phyloP scores from a whole-genome alignment of 352 stramenopile genomes.

The Pythium phragmiticola region DNA sequence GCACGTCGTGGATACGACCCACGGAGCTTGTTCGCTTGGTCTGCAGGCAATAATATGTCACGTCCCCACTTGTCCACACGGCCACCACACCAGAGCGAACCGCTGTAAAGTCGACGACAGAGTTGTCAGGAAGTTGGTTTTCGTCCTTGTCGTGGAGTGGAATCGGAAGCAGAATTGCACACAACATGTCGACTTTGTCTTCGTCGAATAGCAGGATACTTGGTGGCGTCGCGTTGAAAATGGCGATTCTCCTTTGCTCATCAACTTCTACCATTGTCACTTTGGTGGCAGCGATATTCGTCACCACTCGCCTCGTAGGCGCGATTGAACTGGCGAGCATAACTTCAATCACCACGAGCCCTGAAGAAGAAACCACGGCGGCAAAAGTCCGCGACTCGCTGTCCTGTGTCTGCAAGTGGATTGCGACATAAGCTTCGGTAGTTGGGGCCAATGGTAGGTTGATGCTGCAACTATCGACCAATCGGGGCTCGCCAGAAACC shows the following conservation, averaged over 20 bases:
- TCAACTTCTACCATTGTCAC: not conserved
- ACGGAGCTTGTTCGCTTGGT: constrained; percentile 4
- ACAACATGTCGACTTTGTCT: not conserved
- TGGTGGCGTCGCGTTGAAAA: constrained; percentile 14
- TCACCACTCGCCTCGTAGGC: constrained; percentile 4
- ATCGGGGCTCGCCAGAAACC: too few species aligned
- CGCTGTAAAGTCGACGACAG: constrained; percentile 2
- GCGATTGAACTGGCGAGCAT: constrained; percentile 14
- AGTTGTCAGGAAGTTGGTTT: not conserved
- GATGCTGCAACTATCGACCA: not conserved
- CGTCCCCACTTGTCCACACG: constrained; percentile 16
- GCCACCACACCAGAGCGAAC: constrained; percentile 10
- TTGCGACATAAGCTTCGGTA: constrained; percentile 13
- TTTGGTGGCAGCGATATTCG: constrained; percentile 9
- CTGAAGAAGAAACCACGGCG: constrained; percentile 15
- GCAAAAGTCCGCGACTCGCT: constrained; percentile 9
- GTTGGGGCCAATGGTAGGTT: constrained; percentile 10
- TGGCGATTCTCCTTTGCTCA: constrained; percentile 11
- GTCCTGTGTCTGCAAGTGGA: constrained; percentile 7
- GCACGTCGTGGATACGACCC: not conserved
- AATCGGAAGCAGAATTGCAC: constrained; percentile 12
- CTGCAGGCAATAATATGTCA: constrained; percentile 6
- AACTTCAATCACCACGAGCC: constrained; percentile 17
- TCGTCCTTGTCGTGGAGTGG: not conserved
- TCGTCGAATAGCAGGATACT: constrained; percentile 20